Evolutionary conservation across 106 monocot species (phyloP).

Genomic region (Acorus calamus): DNA sequence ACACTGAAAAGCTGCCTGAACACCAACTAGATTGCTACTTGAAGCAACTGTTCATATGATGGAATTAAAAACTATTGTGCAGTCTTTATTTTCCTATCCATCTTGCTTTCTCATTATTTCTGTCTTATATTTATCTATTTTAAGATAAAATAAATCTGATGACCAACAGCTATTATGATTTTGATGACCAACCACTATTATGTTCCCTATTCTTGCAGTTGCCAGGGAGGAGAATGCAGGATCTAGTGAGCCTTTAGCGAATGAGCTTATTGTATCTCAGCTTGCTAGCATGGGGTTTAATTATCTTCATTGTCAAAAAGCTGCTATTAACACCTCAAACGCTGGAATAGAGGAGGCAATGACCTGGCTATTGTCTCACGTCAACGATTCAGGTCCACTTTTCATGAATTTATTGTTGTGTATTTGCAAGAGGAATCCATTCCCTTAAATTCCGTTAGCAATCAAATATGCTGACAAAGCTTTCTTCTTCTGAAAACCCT

Average conservation of each 20-base stretch:
- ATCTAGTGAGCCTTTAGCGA: conserved; percentile 22
- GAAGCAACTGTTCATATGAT: too few species aligned
- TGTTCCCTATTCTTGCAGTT: conserved; percentile 6
- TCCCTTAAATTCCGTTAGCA: too few species aligned
- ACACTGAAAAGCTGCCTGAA: not conserved
- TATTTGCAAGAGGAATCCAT: not conserved
- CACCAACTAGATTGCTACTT: too few species aligned
- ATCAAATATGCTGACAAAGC: too few species aligned
- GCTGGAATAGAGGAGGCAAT: conserved; percentile 89
- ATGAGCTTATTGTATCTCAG: conserved; percentile 65
- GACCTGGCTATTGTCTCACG: conserved; percentile 92
- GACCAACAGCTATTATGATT: too few species aligned
- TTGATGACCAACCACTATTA: too few species aligned
- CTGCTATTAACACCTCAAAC: conserved; percentile 88
- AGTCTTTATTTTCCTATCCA: too few species aligned
- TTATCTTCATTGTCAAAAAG: conserved; percentile 90
- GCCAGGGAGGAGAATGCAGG: conserved; percentile 24
- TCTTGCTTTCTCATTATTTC: too few species aligned
- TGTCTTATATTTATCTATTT: too few species aligned
- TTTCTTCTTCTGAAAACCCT: too few species aligned
- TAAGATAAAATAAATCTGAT: too few species aligned
- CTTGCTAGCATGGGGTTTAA: conserved; percentile 85
- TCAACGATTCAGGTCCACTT: conserved; percentile 77
- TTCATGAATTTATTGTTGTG: not conserved
- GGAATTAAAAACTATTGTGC: too few species aligned